Percentiles rank a stretch among this genome's conserved stretches.
These are phyloP conservation scores for Corylus avellana DNA, from an alignment of 306 rosid genomes.

Conservation along the genomic window DNA sequence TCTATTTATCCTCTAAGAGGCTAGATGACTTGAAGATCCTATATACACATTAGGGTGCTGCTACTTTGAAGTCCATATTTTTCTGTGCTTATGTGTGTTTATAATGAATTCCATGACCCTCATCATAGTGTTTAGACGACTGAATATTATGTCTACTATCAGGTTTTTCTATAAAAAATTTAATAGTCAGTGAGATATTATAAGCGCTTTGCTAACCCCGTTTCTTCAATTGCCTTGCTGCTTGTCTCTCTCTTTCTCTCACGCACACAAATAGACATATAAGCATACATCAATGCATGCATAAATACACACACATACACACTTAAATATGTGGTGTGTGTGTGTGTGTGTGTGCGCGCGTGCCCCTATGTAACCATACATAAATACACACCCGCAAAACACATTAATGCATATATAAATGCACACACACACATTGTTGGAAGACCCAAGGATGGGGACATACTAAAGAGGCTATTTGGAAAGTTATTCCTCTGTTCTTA, in stretches of 20 bases:
- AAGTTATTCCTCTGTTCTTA: no score
- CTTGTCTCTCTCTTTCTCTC: neutral
- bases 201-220: neutral
- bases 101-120: neutral
- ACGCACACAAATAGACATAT: no score
- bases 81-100: neutral
- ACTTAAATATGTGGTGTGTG: neutral
- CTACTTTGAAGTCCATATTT: neutral
- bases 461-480: no score
- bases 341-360: neutral
- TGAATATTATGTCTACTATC: neutral
- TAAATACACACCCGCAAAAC: no score
- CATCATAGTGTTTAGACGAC: neutral
- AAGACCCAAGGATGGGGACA: no score
- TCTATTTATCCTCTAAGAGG: neutral
- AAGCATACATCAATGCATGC: neutral
- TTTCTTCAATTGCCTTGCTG: neutral
- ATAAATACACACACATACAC: neutral
- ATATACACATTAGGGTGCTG: neutral
- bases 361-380: no score
- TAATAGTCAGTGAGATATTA: neutral
- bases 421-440: no score
- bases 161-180: neutral
- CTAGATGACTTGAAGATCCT: conserved; percentile 3
- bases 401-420: no score